Evolutionary conservation across 2,329 filamentous ascomycete genomes (phyloP).

Genomic region (Aspergillus brasiliensis): DNA sequence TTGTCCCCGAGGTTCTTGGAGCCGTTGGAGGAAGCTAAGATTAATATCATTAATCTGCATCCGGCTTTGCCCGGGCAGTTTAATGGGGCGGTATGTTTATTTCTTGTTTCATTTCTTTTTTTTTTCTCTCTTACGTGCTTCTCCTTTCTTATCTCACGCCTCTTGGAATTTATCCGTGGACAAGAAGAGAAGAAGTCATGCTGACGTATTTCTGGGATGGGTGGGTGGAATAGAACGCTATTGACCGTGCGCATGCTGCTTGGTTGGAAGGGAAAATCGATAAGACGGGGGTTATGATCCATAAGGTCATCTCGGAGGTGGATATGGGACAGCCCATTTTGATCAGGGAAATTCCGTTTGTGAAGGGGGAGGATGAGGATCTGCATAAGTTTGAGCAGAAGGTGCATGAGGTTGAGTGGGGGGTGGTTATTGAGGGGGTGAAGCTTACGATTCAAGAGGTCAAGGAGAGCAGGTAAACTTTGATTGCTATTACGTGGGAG

Average conservation of each 20-base stretch:
- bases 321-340: constrained; percentile 77
- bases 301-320: constrained; percentile 79
- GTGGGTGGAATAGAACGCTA: constrained; percentile 56
- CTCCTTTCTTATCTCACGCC: neutral
- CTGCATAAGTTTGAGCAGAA: constrained; percentile 68
- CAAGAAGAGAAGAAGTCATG: neutral
- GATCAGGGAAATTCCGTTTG: constrained; percentile 66
- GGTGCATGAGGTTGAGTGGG: constrained; percentile 77
- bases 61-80: constrained; percentile 74
- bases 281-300: constrained; percentile 81
- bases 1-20: constrained; percentile 69
- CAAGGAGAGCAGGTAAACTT: constrained; percentile 22
- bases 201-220: constrained; percentile 2
- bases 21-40: constrained; percentile 62
- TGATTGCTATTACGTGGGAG: neutral
- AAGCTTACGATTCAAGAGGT: constrained; percentile 38
- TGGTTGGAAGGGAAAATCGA: constrained; percentile 68
- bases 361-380: constrained; percentile 61
- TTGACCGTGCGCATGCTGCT: constrained; percentile 74
- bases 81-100: constrained; percentile 62
- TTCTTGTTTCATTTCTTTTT: too few species aligned
- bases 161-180: neutral
- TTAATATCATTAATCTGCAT: constrained; percentile 81
- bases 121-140: neutral
- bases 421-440: constrained; percentile 74